Conservation (phyloP, 371 early-diverging fungal species). For the Nematocida sp. region DNA sequence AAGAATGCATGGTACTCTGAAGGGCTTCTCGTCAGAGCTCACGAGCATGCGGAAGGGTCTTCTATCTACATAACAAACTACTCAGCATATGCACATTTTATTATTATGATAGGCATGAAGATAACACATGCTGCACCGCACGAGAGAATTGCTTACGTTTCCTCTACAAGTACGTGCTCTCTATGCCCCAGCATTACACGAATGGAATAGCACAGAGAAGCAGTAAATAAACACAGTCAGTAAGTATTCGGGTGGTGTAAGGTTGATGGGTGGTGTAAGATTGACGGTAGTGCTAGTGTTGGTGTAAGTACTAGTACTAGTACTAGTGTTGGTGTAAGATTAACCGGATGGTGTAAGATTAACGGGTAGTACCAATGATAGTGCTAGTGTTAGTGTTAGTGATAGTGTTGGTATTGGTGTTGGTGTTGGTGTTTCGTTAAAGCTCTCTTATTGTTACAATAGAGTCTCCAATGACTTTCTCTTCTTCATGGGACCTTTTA, state of each 20-base stretch:
- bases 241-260: too few species aligned
- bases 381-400: neutral
- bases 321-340: too few species aligned
- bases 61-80: conserved; percentile 20
- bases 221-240: too few species aligned
- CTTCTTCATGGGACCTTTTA: neutral
- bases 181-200: too few species aligned
- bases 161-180: neutral
- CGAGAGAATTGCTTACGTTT: conserved; percentile 7
- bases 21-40: neutral
- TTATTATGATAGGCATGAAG: conserved; percentile 39
- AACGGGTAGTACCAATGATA: neutral
- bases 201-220: too few species aligned
- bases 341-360: neutral
- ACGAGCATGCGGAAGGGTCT: neutral
- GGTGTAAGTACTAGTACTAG: too few species aligned
- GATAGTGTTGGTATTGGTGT: neutral
- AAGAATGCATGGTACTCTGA: neutral
- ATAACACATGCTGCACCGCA: conserved; percentile 1
- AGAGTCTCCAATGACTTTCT: conserved; percentile 29
- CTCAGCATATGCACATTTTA: neutral
- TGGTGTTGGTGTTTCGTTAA: conserved; percentile 1
- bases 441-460: conserved; percentile 38
- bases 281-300: too few species aligned
- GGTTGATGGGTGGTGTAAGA: too few species aligned